Conservation (phyloP, 129 eudicot species). For the Ambrosia trifida region DNA sequence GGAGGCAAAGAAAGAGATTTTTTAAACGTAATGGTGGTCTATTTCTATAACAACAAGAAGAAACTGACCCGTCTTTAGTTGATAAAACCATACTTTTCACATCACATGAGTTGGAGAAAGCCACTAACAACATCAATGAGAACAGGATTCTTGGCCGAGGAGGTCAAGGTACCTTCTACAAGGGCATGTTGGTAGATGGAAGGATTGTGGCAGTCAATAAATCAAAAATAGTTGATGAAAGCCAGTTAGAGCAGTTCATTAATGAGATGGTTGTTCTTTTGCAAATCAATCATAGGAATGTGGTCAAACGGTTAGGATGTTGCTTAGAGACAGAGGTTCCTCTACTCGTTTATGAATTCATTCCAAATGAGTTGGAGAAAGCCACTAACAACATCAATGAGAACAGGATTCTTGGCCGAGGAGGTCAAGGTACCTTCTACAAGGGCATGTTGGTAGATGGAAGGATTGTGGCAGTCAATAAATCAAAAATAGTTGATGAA, state of each 20-base stretch:
- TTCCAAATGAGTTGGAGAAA: conserved; percentile 23
- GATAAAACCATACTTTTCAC: conserved; percentile 27
- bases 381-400: not conserved
- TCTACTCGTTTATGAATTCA: conserved; percentile 28
- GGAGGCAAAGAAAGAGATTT: conserved; percentile 13
- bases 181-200: conserved; percentile 33
- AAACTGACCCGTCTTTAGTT: not conserved
- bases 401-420: not conserved
- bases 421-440: conserved; percentile 38
- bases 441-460: conserved; percentile 34
- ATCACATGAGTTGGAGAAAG: conserved; percentile 25
- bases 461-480: conserved; percentile 32
- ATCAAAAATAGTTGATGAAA: conserved; percentile 22
- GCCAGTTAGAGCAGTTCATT: conserved; percentile 17
- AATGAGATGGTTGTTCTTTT: conserved; percentile 12
- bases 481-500: conserved; percentile 24
- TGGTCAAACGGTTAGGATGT: too few relatives aligned
- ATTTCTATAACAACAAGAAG: not conserved
- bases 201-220: conserved; percentile 33
- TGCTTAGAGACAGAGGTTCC: not conserved
- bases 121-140: not conserved
- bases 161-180: conserved; percentile 36
- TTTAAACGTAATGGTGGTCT: conserved; percentile 39
- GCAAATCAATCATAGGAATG: too few relatives aligned
- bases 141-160: conserved; percentile 1